phyloP scores from a whole-genome alignment of 2,329 filamentous ascomycete species.

The Dendryphion nanum region DNA sequence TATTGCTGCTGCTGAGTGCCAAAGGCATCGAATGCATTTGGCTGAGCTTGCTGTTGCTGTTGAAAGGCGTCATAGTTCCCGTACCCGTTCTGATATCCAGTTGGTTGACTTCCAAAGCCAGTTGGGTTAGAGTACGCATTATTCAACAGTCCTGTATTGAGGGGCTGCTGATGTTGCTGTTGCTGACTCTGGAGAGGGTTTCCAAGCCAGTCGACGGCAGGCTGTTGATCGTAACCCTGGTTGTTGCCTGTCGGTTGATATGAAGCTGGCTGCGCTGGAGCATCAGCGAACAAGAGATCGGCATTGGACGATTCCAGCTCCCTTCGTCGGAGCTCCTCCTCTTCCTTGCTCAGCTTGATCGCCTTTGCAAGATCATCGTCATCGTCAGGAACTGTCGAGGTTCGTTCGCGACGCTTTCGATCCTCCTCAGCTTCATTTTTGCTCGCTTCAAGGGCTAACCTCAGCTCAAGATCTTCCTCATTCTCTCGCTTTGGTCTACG shows the following conservation, averaged over 20 bases:
- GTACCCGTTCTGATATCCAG: slow-evolving; percentile 69
- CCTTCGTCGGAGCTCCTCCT: slow-evolving; percentile 82
- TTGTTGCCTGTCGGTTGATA: slow-evolving; percentile 87
- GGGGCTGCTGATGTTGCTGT: slow-evolving; percentile 60
- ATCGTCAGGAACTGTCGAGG: slow-evolving; percentile 42
- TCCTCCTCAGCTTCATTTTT: slow-evolving; percentile 95
- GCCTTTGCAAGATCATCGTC: slow-evolving; percentile 94
- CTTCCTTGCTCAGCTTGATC: slow-evolving; percentile 89
- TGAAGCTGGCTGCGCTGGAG: slow-evolving; percentile 59
- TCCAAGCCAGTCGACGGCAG: slow-evolving; percentile 93
- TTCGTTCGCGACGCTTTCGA: slow-evolving; percentile 62
- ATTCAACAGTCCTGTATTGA: slow-evolving; percentile 66
- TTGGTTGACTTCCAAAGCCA: slow-evolving; percentile 63
- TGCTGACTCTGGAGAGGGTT: slow-evolving; percentile 79
- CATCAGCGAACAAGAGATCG: slow-evolving; percentile 83
- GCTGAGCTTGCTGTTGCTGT: slow-evolving; percentile 43
- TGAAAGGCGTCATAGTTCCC: slow-evolving; percentile 56
- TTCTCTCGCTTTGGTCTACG: slow-evolving; percentile 62
- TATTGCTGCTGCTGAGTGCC: slow-evolving; percentile 30
- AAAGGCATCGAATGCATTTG: slow-evolving; percentile 67
- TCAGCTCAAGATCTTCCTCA: slow-evolving; percentile 83
- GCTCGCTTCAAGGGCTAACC: slow-evolving; percentile 88
- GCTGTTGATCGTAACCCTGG: slow-evolving; percentile 96
- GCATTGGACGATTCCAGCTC: slow-evolving; percentile 87
- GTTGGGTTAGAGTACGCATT: slow-evolving; percentile 75